These are phyloP conservation scores for Strobilomyces echinocephalus DNA, from an alignment of 768 basidiomycete genomes.

Conservation along the genomic window DNA sequence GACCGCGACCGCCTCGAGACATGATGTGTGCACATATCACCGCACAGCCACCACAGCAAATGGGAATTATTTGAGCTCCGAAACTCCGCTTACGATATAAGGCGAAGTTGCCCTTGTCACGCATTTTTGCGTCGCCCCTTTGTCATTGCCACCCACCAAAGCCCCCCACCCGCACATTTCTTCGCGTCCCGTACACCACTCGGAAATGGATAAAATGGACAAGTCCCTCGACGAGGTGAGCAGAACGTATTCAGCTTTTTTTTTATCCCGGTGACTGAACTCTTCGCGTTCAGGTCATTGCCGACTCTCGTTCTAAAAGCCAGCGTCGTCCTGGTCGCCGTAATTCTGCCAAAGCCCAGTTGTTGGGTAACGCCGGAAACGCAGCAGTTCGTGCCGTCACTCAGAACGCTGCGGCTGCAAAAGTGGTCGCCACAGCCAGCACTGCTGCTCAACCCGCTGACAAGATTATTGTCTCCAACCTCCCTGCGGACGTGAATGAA, in stretches of 20 bases:
- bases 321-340: conserved; percentile 41
- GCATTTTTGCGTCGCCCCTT: conserved; percentile 26
- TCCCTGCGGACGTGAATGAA: conserved; percentile 91
- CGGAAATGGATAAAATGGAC: conserved; percentile 48
- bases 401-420: conserved; percentile 38
- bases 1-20: conserved; percentile 50
- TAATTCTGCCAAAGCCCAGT: conserved; percentile 47
- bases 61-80: conserved; percentile 20
- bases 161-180: not conserved
- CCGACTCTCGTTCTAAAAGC: conserved; percentile 50
- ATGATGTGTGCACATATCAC: conserved; percentile 26
- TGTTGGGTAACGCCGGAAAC: conserved; percentile 53
- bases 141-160: conserved; percentile 20
- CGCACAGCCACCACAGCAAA: conserved; percentile 8
- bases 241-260: conserved; percentile 1
- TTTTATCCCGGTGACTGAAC: conserved; percentile 2
- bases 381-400: conserved; percentile 52
- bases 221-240: conserved; percentile 80
- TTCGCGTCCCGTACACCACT: not conserved
- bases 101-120: not conserved
- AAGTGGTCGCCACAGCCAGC: conserved; percentile 37
- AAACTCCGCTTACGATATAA: conserved; percentile 27
- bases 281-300: conserved; percentile 53
- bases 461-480: conserved; percentile 95
- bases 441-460: conserved; percentile 47